Evolutionary conservation across 2,329 filamentous ascomycete species (phyloP).

Genomic region (Chaetomium olivaceum): DNA sequence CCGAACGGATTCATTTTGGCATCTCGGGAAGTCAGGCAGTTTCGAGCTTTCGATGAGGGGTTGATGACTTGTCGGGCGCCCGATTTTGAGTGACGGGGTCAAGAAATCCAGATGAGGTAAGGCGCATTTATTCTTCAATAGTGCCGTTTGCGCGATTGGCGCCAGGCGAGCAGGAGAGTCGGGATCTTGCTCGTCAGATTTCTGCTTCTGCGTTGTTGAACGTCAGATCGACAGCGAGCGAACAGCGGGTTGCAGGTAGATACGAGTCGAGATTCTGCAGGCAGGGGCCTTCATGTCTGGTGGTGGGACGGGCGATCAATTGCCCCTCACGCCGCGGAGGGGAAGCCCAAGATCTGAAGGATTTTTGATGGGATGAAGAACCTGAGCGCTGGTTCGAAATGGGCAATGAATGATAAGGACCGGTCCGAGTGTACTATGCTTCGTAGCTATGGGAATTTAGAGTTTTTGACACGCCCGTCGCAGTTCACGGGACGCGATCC

Average conservation of each 20-base stretch:
- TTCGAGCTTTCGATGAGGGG: background rate
- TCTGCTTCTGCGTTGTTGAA: background rate
- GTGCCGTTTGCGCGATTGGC: slow-evolving; percentile 1
- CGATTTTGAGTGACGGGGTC: background rate
- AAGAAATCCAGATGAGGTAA: background rate
- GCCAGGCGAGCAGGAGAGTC: background rate
- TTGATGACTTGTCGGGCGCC: background rate
- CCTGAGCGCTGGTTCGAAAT: no score
- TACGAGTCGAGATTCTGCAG: slow-evolving; percentile 19
- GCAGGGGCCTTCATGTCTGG: background rate
- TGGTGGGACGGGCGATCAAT: background rate
- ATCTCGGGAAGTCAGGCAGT: background rate
- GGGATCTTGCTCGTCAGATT: background rate
- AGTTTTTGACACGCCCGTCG: background rate
- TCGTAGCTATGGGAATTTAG: background rate
- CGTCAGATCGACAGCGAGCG: slow-evolving; percentile 8
- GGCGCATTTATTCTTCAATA: slow-evolving; percentile 1
- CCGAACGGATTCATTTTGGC: background rate
- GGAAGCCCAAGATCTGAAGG: background rate
- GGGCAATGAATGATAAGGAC: background rate
- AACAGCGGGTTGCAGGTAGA: slow-evolving; percentile 3
- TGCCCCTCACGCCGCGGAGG: background rate
- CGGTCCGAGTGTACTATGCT: no score
- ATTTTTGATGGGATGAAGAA: background rate
- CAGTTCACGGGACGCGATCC: background rate